Evolutionary conservation across 768 basidiomycete species (phyloP).

Genomic region (Tricholoma furcatifolium): DNA sequence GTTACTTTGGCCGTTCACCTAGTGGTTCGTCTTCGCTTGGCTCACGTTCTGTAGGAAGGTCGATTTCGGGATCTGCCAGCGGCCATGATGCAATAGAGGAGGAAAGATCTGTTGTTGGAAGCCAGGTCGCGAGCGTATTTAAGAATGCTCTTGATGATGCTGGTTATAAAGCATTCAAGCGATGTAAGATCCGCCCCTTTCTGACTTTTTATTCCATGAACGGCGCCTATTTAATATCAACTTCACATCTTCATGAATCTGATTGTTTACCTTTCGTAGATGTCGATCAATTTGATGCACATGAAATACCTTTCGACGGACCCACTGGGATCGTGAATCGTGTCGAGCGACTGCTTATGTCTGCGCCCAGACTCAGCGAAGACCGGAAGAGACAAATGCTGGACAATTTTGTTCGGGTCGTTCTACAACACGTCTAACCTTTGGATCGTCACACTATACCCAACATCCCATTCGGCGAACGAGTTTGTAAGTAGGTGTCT

Average conservation of each 20-base stretch:
- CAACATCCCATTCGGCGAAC: neutral
- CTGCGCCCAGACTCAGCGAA: slow-evolving; percentile 42
- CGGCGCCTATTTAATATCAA: slow-evolving; percentile 7
- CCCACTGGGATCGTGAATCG: slow-evolving; percentile 65
- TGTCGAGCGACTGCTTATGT: slow-evolving; percentile 58
- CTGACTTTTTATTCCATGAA: neutral
- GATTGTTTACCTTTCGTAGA: slow-evolving; percentile 37
- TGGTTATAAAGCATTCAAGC: slow-evolving; percentile 54
- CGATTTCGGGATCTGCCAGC: slow-evolving; percentile 23
- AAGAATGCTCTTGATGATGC: slow-evolving; percentile 43
- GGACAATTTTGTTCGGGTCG: slow-evolving; percentile 60
- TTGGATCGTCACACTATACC: neutral
- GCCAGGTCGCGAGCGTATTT: slow-evolving; percentile 48
- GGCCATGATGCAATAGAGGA: slow-evolving; percentile 15
- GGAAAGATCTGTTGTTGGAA: slow-evolving; percentile 35
- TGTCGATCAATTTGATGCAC: slow-evolving; percentile 73
- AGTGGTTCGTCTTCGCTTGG: slow-evolving; percentile 27
- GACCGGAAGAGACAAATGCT: slow-evolving; percentile 53
- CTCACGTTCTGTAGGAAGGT: slow-evolving; percentile 16
- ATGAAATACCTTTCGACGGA: slow-evolving; percentile 74
- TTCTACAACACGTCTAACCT: slow-evolving; percentile 45
- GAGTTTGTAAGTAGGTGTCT: neutral
- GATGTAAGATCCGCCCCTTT: slow-evolving; percentile 46
- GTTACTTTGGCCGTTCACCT: slow-evolving; percentile 32
- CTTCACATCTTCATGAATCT: slow-evolving; percentile 1